These are phyloP conservation scores for Zizania latifolia DNA, from an alignment of 176 grass and related monocot genomes.

Conservation along the genomic window DNA sequence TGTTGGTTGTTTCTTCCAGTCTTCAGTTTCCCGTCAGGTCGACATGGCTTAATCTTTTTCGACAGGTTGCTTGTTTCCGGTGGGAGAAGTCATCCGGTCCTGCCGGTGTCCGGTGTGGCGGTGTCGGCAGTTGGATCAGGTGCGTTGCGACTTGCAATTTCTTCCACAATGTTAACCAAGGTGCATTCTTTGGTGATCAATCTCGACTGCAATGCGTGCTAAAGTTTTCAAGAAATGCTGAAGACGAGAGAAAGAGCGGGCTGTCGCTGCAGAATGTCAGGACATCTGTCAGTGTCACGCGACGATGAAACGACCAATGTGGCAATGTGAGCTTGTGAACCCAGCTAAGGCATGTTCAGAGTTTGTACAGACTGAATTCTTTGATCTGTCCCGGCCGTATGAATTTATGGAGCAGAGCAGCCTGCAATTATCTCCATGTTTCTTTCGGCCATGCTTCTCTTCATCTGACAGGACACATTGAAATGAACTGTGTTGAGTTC, in stretches of 20 bases:
- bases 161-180: background rate
- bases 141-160: background rate
- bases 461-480: background rate
- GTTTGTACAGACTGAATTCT: background rate
- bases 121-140: conserved; percentile 39
- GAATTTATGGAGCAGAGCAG: background rate
- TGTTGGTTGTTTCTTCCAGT: background rate
- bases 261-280: conserved; percentile 42
- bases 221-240: conserved; percentile 18
- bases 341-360: conserved; percentile 21
- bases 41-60: background rate
- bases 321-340: conserved; percentile 54
- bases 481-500: background rate
- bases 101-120: conserved; percentile 9
- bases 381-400: background rate
- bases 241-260: conserved; percentile 35
- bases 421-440: background rate
- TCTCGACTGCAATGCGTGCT: background rate
- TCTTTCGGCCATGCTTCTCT: background rate
- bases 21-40: background rate
- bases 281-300: conserved; percentile 36
- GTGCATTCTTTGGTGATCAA: background rate
- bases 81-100: conserved; percentile 17
- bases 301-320: conserved; percentile 55
- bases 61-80: conserved; percentile 23